Evolutionary conservation across 176 grass and related monocot species (phyloP).

Genomic region (Pontederia crassipes): DNA sequence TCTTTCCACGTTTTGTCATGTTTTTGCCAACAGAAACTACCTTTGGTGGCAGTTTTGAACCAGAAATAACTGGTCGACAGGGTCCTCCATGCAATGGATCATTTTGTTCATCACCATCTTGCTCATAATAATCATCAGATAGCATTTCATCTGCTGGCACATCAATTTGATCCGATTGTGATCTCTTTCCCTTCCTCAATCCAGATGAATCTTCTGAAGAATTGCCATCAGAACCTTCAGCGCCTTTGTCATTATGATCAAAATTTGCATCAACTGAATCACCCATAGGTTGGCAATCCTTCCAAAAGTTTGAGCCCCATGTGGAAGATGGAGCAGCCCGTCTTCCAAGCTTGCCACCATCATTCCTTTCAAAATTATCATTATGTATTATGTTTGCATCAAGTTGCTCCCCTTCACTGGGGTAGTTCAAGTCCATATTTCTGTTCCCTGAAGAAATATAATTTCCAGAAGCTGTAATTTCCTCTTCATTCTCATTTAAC

Average conservation of each 20-base stretch:
- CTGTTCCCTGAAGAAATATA: conserved; percentile 37
- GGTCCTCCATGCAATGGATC: conserved; percentile 49
- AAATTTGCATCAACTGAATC: conserved; percentile 19
- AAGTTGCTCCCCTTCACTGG: conserved; percentile 44
- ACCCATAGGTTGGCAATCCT: conserved; percentile 46
- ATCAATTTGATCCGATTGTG: conserved; percentile 41
- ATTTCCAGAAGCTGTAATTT: conserved; percentile 15
- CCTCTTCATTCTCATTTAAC: conserved; percentile 72
- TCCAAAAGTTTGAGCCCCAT: conserved; percentile 79
- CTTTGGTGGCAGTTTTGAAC: conserved; percentile 37
- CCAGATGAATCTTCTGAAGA: conserved; percentile 43
- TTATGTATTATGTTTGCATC: conserved; percentile 19
- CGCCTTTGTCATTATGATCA: conserved; percentile 24
- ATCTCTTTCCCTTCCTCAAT: conserved; percentile 36
- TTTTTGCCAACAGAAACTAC: conserved; percentile 32
- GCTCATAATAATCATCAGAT: conserved; percentile 92
- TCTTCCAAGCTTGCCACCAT: conserved; percentile 31
- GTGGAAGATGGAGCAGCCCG: conserved; percentile 27
- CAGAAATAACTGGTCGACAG: conserved; percentile 43
- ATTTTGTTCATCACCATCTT: conserved; percentile 72
- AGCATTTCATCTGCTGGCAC: conserved; percentile 86
- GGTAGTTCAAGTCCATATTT: conserved; percentile 45
- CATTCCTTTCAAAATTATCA: conserved; percentile 25
- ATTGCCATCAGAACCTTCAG: conserved; percentile 28
- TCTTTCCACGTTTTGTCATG: conserved; percentile 35